Conservation (phyloP, 2,329 filamentous ascomycete species). For the Fusarium buharicum region DNA sequence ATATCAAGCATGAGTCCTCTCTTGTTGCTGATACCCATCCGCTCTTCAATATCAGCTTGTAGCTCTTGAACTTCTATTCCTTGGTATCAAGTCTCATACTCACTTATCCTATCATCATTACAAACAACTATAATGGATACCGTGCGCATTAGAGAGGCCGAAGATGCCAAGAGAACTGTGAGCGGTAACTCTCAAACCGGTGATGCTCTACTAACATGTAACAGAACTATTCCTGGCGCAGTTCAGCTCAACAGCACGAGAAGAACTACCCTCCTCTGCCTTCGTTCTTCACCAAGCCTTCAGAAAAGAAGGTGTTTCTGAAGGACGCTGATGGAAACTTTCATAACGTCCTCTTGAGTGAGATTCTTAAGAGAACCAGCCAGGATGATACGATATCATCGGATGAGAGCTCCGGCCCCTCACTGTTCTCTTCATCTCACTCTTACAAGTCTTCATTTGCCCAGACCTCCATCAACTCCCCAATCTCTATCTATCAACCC, state of each 20-base stretch:
- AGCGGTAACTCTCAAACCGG: fast-evolving
- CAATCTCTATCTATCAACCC: conserved; percentile 4
- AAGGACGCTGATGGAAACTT: conserved; percentile 2
- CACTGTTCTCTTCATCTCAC: conserved; percentile 14
- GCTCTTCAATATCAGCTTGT: not conserved
- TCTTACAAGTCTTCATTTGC: conserved; percentile 32
- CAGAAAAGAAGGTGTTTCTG: conserved; percentile 6
- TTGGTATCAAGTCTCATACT: not conserved
- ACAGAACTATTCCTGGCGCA: conserved; percentile 7
- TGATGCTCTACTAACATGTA: not conserved
- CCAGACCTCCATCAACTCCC: conserved; percentile 23
- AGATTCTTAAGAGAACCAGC: conserved; percentile 5
- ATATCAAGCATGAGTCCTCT: not conserved
- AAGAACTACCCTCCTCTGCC: conserved; percentile 4
- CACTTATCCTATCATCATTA: not conserved
- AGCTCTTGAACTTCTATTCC: not conserved
- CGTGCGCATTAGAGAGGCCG: not conserved
- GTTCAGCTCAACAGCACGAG: not conserved
- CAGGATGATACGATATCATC: conserved; percentile 17
- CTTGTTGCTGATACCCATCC: not conserved
- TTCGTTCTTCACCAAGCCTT: conserved; percentile 9
- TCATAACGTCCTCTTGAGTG: not conserved
- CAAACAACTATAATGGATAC: conserved; percentile 4
- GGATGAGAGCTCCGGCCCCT: conserved; percentile 15
- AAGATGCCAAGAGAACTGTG: not conserved